Evolutionary conservation across 2,329 filamentous ascomycete species (phyloP).

Genomic region (Dothistroma septosporum): DNA sequence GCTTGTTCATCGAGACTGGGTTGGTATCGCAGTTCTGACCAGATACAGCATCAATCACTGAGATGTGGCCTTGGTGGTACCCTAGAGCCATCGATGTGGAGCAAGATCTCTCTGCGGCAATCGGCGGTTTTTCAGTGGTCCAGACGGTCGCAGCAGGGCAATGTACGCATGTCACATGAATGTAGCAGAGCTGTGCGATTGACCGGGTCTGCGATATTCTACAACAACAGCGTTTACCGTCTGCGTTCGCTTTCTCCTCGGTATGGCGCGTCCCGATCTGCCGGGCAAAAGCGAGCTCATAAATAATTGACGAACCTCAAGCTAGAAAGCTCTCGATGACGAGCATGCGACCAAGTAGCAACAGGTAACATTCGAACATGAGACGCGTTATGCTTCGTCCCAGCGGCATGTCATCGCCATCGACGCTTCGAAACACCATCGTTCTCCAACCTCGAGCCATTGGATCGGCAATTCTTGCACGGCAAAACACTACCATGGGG

Average conservation of each 20-base stretch:
- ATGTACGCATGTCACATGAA: too few species aligned
- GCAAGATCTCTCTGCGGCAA: too few species aligned
- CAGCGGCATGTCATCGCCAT: background rate
- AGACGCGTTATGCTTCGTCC: background rate
- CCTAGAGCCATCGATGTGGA: too few species aligned
- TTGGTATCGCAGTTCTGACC: too few species aligned
- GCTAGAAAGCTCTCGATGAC: constrained; percentile 1
- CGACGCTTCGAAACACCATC: background rate
- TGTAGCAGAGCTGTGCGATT: too few species aligned
- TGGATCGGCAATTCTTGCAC: background rate
- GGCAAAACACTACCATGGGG: constrained; percentile 9
- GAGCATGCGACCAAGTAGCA: background rate
- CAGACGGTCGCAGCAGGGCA: too few species aligned
- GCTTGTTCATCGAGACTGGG: too few species aligned
- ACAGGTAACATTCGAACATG: background rate
- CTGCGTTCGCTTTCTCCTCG: background rate
- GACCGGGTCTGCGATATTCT: too few species aligned
- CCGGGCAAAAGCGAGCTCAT: background rate
- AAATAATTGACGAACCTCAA: background rate
- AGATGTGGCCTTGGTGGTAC: too few species aligned
- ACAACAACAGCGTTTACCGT: too few species aligned
- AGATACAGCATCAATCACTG: too few species aligned
- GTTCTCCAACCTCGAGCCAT: background rate
- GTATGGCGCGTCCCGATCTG: background rate
- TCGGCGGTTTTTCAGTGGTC: too few species aligned